Conservation (phyloP, 106 monocot genomes). For the Dioscorea alata region DNA sequence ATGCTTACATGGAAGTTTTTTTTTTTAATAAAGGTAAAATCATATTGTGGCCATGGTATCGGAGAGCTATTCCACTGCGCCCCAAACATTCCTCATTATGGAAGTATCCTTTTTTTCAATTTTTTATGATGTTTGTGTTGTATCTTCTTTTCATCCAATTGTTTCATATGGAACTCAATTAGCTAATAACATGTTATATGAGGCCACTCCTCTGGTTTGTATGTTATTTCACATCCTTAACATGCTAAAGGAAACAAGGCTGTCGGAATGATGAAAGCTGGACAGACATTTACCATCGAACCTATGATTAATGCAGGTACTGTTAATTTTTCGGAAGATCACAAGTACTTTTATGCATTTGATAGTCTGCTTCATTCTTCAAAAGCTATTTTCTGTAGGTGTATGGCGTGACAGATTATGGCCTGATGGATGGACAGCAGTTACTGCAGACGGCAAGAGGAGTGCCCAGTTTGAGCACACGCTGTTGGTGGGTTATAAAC, state of each 20-base stretch:
- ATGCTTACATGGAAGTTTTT: too few relatives aligned
- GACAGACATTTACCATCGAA: conserved; percentile 96
- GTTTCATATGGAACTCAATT: too few relatives aligned
- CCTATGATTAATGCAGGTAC: conserved; percentile 98
- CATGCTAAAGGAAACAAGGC: conserved; percentile 81
- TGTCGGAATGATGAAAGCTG: conserved; percentile 95
- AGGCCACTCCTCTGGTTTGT: too few relatives aligned
- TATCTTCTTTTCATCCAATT: neutral
- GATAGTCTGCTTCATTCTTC: neutral
- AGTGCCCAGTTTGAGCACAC: conserved; percentile 99
- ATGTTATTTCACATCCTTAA: conserved; percentile 6
- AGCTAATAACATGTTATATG: too few relatives aligned
- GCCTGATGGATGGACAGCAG: conserved; percentile 99
- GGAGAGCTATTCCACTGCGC: conserved; percentile 98
- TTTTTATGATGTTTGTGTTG: neutral
- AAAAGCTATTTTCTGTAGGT: conserved; percentile 31
- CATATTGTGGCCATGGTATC: conserved; percentile 99
- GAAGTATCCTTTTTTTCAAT: conserved; percentile 62
- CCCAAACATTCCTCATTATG: conserved; percentile 98
- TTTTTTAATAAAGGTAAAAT: conserved; percentile 70
- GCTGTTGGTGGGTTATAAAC: conserved; percentile 59
- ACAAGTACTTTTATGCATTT: neutral
- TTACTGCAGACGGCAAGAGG: conserved; percentile 89
- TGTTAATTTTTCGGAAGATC: neutral
- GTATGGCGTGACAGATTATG: conserved; percentile 89